Base-by-base conservation (phyloP, 331 rosid species). In the Rhamnella rubrinervis region DNA sequence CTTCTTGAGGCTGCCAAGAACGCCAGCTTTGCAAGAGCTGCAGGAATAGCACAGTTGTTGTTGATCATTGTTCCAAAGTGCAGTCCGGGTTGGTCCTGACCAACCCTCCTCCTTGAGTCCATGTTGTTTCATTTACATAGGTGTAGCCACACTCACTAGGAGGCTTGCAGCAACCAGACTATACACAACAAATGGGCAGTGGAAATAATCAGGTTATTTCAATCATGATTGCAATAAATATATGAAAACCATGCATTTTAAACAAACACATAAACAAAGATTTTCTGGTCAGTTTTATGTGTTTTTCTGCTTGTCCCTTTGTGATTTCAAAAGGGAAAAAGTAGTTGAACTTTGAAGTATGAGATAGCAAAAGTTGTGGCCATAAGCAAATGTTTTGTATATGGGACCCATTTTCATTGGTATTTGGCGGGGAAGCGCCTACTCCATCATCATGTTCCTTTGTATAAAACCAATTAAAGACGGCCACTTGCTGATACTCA, bases 131-230 rank as follows among this genome's bases (percentile, higher is more conserved):
- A n/a, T 86, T 95, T 61, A 59, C 58, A 59, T 87, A 95, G 5
- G 53, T 0, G 38, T 47, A 85, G 7, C 89, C 93, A 73, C 96
- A 95, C n/a, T 74, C 90, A 31, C 96, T 75, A 3, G 95, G 97
- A 21, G 99, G 97, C 81, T 95, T 95, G 88, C 96, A 95, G 82
- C 99, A 95, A 53, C 99, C 97, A 71, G 99, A 91, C 99, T 95
- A 25, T 31, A 70, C 40, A 70, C 35, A 69, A 39, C 58, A 73
- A 63, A 68, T 28, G 25, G 19, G 60, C 53, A 35, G 16, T 1
- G 14, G 18, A 17, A 26, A 15, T 60, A 31, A 10, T 12, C 26
- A 38, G 18, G 5, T 46, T 4, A 18, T 17, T 66, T 61, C 55
- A 46, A 57, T 51, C 60, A 15, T 16, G 19, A 52, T 61, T 19